Base-by-base conservation (phyloP, 2,329 filamentous ascomycete species). In the Penicillium sp. region DNA sequence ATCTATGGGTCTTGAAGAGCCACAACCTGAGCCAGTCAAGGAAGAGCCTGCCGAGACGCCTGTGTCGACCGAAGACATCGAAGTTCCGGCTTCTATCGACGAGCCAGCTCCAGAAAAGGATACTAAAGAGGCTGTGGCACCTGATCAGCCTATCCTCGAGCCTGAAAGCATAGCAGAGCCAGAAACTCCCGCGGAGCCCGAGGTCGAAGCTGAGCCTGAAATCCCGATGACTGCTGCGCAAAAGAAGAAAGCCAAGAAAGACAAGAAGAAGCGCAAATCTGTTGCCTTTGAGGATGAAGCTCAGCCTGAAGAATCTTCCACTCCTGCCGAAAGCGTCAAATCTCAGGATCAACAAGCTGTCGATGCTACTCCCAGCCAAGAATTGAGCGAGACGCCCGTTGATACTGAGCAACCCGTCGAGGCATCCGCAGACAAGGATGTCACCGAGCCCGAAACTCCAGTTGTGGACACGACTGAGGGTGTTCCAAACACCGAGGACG, bases 191-290 rank as follows among this genome's bases (percentile, higher is more conserved):
- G 25, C 8, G 6, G 25, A 27, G 25, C 25, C 25, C 7, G 25
- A 27, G 6, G 32, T 18, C 13, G 49, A 54, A 12, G 4, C 27
- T 6, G 32, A 50, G n/a, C 23, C 50, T 8, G 38, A 46, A 32
- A 47, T 15, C 20, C 39, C 50, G 2, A 46, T 53, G 52, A 55
- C 54, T 6, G 44, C 52, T 1, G 46, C 52, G 2, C 52, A 56
- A 27, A 54, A 50, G 35, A 46, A 42, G 8, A 49, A 58, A 10
- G 13, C 33, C 4, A 15, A 46, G 9, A 52, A 49, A 37, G 51
- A 55, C 5, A 55, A 58, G 43, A 59, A 60, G 43, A 60, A 61
- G 42, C 51, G 55, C 29, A 61, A 61, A 33, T 61, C 58, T 29
- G 44, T 44, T 40, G n/a, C 45, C 3, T 42, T 54, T 23, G 58